phyloP scores from a whole-genome alignment of 441 rosid species.

The Adansonia madagascariensis region DNA sequence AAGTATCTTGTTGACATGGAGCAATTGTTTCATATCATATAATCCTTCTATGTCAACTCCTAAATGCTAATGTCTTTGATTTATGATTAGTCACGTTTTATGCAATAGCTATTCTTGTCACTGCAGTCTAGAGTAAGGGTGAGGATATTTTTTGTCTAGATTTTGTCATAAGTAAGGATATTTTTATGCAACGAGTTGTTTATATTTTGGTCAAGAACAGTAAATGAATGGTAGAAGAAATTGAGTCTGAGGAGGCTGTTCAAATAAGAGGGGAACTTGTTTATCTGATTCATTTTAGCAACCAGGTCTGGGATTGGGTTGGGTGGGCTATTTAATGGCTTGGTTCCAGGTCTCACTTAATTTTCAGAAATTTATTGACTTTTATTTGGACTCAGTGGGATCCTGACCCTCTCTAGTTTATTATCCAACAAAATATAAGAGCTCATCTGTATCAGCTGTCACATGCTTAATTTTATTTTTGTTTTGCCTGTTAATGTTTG shows the following conservation, averaged over 20 bases:
- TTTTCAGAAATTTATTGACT: not conserved
- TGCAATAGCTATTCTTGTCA: not conserved
- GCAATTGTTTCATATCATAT: not conserved
- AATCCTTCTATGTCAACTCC: not conserved
- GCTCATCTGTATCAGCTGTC: not conserved
- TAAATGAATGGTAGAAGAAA: not conserved
- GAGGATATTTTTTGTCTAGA: too few species aligned
- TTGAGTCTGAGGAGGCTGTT: not conserved
- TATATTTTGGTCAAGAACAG: not conserved
- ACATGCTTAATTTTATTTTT: not conserved
- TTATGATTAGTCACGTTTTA: too few species aligned
- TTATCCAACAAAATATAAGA: not conserved
- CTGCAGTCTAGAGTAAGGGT: too few species aligned
- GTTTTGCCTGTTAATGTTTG: not conserved
- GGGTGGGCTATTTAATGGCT: not conserved
- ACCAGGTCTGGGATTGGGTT: not conserved
- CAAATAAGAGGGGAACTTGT: not conserved
- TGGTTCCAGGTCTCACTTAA: not conserved
- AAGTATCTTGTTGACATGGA: not conserved
- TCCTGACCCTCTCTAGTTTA: not conserved
- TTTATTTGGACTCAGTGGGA: not conserved
- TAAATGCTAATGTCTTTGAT: not conserved
- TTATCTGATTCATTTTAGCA: not conserved
- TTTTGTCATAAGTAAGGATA: too few species aligned
- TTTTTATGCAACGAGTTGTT: not conserved